These are phyloP conservation scores for Ustilago nuda DNA, from an alignment of 1,284 basidiomycete genomes.

Conservation along the genomic window DNA sequence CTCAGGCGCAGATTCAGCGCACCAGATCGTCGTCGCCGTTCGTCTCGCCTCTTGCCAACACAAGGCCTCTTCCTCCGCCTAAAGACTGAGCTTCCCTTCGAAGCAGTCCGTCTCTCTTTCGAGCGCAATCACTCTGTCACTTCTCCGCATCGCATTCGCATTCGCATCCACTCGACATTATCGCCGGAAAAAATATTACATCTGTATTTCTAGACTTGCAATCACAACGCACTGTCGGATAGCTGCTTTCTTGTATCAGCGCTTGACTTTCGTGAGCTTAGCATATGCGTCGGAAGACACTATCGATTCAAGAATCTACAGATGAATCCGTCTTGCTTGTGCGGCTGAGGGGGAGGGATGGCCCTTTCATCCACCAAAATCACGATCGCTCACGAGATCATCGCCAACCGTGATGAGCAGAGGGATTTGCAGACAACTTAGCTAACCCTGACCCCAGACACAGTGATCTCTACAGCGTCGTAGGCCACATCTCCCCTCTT, in stretches of 20 bases:
- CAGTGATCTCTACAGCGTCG: background rate
- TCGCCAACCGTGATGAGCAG: background rate
- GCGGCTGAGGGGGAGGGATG: background rate
- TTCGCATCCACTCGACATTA: background rate
- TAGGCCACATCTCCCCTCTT: background rate
- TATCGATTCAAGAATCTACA: background rate
- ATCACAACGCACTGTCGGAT: background rate
- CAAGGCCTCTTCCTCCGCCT: constrained; percentile 16
- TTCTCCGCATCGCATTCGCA: background rate
- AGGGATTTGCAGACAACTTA: background rate
- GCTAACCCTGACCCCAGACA: background rate
- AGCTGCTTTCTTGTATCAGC: background rate
- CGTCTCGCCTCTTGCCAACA: constrained; percentile 12
- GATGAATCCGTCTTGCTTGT: background rate
- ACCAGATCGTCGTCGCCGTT: constrained; percentile 19
- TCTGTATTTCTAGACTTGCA: constrained; percentile 13
- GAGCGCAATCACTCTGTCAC: background rate
- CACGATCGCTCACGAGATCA: background rate
- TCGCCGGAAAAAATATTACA: background rate
- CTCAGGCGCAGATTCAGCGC: constrained; percentile 31
- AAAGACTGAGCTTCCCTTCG: constrained; percentile 13
- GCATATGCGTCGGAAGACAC: background rate
- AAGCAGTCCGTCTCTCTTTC: background rate
- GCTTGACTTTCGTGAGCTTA: background rate
- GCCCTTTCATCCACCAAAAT: background rate